phyloP scores from a whole-genome alignment of 2,329 filamentous ascomycete genomes.

The Scedosporium apiospermum region DNA sequence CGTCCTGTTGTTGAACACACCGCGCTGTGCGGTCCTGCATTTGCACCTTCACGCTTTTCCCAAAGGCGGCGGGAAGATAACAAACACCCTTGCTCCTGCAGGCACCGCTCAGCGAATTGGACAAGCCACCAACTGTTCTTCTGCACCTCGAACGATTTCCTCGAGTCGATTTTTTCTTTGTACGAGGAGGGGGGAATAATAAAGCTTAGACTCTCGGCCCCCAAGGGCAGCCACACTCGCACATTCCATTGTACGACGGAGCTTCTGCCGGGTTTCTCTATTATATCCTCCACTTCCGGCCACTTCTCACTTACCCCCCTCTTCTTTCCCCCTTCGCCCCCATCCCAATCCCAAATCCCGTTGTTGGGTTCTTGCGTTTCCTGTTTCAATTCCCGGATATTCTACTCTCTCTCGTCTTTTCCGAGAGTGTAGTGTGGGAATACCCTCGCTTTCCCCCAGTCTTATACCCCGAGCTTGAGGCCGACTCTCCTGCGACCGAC shows the following conservation, averaged over 20 bases:
- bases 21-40: not conserved
- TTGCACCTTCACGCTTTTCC: not conserved
- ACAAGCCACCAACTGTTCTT: not conserved
- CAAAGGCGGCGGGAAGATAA: not conserved
- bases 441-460: not conserved
- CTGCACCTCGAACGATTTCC: not conserved
- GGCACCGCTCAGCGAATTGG: not conserved
- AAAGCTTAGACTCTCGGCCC: conserved; percentile 2
- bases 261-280: not conserved
- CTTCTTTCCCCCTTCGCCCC: not conserved
- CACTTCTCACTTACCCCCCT: not conserved
- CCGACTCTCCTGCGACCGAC: not conserved
- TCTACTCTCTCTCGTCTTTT: not conserved
- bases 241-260: not conserved
- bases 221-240: not conserved
- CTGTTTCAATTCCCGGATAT: not conserved
- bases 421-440: not conserved
- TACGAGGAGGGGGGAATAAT: not conserved
- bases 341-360: not conserved
- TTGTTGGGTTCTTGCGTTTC: not conserved
- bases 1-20: not conserved
- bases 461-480: not conserved
- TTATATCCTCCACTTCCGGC: conserved; percentile 2
- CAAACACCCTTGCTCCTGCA: not conserved
- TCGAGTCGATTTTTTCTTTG: not conserved